A percentile compares a stretch with the other conserved stretches of the same genome.
phyloP scores from a whole-genome alignment of 345 rosid species.

The Syzygium jambos region DNA sequence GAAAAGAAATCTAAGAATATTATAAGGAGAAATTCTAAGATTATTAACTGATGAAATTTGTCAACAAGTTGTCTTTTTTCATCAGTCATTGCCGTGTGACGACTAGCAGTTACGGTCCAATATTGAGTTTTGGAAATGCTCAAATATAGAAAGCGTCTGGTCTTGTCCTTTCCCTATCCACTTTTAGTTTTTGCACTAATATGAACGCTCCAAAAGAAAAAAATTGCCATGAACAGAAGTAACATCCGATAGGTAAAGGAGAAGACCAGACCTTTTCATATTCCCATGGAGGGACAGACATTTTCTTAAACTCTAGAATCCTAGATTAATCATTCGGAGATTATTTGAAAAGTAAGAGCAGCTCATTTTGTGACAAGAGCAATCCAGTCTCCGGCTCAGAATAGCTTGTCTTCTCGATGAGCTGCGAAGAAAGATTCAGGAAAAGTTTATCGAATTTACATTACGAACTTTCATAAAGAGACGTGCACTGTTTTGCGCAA shows the following conservation, averaged over 20 bases:
- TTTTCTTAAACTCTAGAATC: too few relatives aligned
- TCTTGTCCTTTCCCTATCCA: neutral
- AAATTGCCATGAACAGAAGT: too few relatives aligned
- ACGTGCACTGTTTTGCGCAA: neutral
- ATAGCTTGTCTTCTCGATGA: neutral
- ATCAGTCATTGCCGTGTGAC: neutral
- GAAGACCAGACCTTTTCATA: neutral
- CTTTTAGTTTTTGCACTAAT: too few relatives aligned
- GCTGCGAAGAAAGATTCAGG: neutral
- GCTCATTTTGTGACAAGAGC: neutral
- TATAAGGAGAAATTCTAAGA: neutral
- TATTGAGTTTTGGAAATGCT: neutral
- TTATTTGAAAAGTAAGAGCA: neutral
- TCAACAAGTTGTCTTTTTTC: neutral
- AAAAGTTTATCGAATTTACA: too few relatives aligned
- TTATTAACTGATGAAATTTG: neutral
- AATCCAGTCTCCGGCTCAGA: neutral
- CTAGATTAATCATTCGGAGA: neutral
- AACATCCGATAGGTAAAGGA: neutral
- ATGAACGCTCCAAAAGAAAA: neutral
- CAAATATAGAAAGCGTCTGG: neutral
- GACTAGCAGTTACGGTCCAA: neutral
- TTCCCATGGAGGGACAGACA: rapidly evolving
- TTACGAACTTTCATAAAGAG: too few relatives aligned
- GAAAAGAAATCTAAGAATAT: too few relatives aligned